Conservation (phyloP, 371 early-diverging fungal genomes). For the Apophysomyces trapeziformis region DNA sequence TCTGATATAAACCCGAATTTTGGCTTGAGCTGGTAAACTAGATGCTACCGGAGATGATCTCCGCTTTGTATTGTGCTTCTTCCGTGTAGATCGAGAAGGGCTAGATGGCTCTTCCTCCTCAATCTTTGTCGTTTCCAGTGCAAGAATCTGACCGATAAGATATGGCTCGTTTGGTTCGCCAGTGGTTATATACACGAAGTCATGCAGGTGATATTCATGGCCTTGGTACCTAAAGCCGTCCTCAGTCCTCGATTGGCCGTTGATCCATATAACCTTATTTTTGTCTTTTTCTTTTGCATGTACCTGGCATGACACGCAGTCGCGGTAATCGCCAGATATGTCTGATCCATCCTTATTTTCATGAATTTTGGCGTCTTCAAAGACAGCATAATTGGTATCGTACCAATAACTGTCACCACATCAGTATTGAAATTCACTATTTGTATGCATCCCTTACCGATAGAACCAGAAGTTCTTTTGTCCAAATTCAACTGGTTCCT, state of each 20-base stretch:
- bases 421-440: neutral
- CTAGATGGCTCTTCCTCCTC: neutral
- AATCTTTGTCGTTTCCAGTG: conserved; percentile 12
- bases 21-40: neutral
- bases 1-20: conserved; percentile 16
- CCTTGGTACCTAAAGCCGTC: conserved; percentile 25
- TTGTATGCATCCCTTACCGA: conserved; percentile 20
- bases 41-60: neutral
- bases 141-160: conserved; percentile 48
- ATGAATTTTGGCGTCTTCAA: conserved; percentile 45
- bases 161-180: conserved; percentile 40
- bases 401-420: conserved; percentile 41
- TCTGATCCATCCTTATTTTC: conserved; percentile 14
- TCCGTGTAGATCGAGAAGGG: neutral
- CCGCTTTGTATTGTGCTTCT: neutral
- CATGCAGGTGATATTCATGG: conserved; percentile 46
- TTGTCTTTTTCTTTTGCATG: conserved; percentile 1
- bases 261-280: neutral
- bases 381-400: conserved; percentile 38
- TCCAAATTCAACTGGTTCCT: conserved; percentile 32
- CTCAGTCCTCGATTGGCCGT: conserved; percentile 1
- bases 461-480: conserved; percentile 31
- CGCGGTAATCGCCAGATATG: conserved; percentile 13
- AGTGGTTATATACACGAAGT: conserved; percentile 50
- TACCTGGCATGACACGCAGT: conserved; percentile 35